Conservation (phyloP, 176 grass and related monocot genomes). For the Panicum miliaceum region DNA sequence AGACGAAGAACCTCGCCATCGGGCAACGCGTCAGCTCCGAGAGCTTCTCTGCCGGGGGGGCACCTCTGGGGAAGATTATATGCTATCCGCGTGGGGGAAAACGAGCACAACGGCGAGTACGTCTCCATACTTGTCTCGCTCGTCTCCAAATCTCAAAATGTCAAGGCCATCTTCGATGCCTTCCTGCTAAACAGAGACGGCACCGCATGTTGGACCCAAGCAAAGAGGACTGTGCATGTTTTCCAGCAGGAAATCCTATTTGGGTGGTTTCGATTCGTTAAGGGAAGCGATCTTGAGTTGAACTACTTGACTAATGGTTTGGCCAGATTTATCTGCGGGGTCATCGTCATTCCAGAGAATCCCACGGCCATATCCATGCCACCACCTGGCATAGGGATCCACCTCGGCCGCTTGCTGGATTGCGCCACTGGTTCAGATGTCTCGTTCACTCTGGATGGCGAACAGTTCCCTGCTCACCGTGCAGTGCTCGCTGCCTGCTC, state of each 20-base stretch:
- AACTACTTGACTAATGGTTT: background rate
- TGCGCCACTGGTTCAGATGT: background rate
- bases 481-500: conserved; percentile 20
- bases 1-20: background rate
- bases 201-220: background rate
- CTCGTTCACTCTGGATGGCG: background rate
- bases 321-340: background rate
- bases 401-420: conserved; percentile 31
- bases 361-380: background rate
- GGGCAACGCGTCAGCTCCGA: background rate
- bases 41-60: background rate
- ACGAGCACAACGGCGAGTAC: background rate
- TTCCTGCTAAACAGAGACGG: background rate
- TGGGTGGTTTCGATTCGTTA: background rate
- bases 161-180: conserved; percentile 2
- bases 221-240: background rate
- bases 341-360: background rate
- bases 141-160: background rate
- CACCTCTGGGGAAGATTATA: background rate
- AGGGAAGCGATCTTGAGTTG: background rate
- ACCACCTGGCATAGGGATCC: conserved; percentile 8
- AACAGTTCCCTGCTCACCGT: background rate
- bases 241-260: background rate
- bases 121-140: conserved; percentile 3
- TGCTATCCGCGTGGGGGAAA: background rate